Conservation (phyloP, 1,284 basidiomycete genomes). For the Trametes polyzona region DNA sequence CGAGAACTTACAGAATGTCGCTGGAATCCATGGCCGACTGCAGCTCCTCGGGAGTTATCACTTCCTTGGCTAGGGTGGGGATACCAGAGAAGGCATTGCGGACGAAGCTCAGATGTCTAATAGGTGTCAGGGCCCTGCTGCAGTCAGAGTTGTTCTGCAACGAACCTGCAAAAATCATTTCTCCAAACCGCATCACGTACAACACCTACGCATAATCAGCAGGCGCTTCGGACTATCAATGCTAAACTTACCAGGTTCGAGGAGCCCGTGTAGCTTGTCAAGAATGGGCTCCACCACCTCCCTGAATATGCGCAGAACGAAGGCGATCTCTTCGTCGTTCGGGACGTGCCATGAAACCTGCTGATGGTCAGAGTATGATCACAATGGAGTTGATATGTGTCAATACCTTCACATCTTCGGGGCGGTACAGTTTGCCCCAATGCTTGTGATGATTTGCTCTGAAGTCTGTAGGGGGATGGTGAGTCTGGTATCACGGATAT, state of each 20-base stretch:
- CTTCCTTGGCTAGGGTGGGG: slow-evolving; percentile 62
- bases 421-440: slow-evolving; percentile 76
- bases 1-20: slow-evolving; percentile 60
- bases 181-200: slow-evolving; percentile 72
- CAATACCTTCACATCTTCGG: slow-evolving; percentile 65
- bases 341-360: slow-evolving; percentile 85
- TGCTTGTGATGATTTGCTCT: slow-evolving; percentile 71
- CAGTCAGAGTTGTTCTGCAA: background rate
- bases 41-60: slow-evolving; percentile 48
- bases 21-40: slow-evolving; percentile 47
- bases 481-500: background rate
- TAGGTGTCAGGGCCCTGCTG: background rate
- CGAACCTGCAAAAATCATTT: slow-evolving; percentile 87
- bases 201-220: slow-evolving; percentile 35
- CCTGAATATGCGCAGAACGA: slow-evolving; percentile 75
- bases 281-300: slow-evolving; percentile 75
- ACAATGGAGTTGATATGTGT: no score
- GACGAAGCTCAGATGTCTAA: slow-evolving; percentile 64
- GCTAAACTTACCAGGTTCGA: slow-evolving; percentile 52
- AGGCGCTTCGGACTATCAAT: background rate
- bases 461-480: slow-evolving; percentile 55
- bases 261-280: slow-evolving; percentile 59
- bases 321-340: slow-evolving; percentile 68
- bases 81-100: slow-evolving; percentile 71
- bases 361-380: no score